These are phyloP conservation scores for Thalassiosira mediterranea DNA, from an alignment of 352 stramenopile genomes.

Conservation along the genomic window DNA sequence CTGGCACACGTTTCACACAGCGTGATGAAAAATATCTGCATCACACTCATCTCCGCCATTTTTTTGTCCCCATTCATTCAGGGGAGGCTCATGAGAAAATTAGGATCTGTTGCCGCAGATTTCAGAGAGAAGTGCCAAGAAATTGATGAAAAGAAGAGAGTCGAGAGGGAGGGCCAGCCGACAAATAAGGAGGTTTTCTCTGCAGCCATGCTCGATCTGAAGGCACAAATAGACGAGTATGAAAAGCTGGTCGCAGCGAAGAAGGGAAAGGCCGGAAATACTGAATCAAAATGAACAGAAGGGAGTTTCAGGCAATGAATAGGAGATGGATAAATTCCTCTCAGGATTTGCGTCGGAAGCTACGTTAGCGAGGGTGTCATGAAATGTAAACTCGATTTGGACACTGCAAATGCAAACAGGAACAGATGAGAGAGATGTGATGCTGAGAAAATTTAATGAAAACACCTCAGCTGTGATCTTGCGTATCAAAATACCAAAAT, in stretches of 20 bases:
- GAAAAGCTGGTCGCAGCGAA: constrained; percentile 38
- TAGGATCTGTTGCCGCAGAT: constrained; percentile 36
- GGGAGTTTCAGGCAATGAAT: too few species aligned
- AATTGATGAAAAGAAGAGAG: constrained; percentile 48
- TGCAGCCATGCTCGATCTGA: constrained; percentile 49
- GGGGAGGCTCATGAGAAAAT: constrained; percentile 46
- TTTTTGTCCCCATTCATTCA: neutral
- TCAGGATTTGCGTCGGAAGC: too few species aligned
- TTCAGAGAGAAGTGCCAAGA: constrained; percentile 53
- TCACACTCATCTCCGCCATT: neutral
- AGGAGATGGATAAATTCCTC: too few species aligned
- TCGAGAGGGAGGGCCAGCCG: constrained; percentile 21
- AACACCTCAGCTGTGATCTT: too few species aligned
- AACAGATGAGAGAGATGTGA: too few species aligned
- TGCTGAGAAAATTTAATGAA: too few species aligned
- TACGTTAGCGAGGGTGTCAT: too few species aligned
- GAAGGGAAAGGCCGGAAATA: constrained; percentile 3
- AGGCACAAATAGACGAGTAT: constrained; percentile 55
- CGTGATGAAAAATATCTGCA: neutral
- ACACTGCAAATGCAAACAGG: too few species aligned
- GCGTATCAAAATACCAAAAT: too few species aligned
- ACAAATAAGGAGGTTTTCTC: constrained; percentile 39
- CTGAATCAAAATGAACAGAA: too few species aligned
- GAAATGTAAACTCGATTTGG: too few species aligned
- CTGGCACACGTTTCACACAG: neutral